Conservation (phyloP, 208 protist genomes). For the Crithidia mellificae region DNA sequence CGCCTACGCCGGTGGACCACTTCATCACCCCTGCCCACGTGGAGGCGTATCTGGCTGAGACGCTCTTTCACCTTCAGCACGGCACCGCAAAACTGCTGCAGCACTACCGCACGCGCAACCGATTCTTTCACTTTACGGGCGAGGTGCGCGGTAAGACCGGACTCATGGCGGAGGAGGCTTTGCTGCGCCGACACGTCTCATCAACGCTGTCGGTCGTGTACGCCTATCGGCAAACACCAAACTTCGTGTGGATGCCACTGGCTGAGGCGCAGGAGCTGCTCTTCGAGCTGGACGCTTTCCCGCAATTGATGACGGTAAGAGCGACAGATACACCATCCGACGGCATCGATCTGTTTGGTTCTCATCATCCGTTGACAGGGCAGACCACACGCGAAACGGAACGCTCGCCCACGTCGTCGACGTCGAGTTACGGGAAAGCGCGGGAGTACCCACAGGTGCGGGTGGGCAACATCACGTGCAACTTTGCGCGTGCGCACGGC, state of each 20-base stretch:
- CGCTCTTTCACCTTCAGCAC: slow-evolving; percentile 62
- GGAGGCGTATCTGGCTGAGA: slow-evolving; percentile 52
- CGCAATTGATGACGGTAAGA: slow-evolving; percentile 43
- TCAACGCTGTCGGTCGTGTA: slow-evolving; percentile 68
- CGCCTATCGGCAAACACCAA: slow-evolving; percentile 63
- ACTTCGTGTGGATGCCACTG: slow-evolving; percentile 83
- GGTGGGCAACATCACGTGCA: slow-evolving; percentile 14
- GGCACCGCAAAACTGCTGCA: slow-evolving; percentile 74
- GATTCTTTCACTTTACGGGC: slow-evolving; percentile 59
- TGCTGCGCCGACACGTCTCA: slow-evolving; percentile 50
- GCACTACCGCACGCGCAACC: slow-evolving; percentile 45
- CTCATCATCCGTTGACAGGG: too few relatives aligned
- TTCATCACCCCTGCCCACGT: slow-evolving; percentile 21
- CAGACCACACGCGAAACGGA: neutral
- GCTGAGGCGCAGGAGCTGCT: slow-evolving; percentile 73
- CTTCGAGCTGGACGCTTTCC: slow-evolving; percentile 47
- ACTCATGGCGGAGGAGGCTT: slow-evolving; percentile 28
- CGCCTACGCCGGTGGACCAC: neutral
- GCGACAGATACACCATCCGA: too few relatives aligned
- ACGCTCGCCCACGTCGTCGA: slow-evolving; percentile 28
- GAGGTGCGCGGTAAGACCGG: slow-evolving; percentile 21
- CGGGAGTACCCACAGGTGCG: slow-evolving; percentile 15
- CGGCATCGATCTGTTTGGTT: too few relatives aligned
- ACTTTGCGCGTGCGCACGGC: slow-evolving; percentile 40
- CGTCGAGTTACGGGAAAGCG: slow-evolving; percentile 22